Conservation (phyloP, 495 filamentous ascomycete genomes). For the Xylaria scruposa region DNA sequence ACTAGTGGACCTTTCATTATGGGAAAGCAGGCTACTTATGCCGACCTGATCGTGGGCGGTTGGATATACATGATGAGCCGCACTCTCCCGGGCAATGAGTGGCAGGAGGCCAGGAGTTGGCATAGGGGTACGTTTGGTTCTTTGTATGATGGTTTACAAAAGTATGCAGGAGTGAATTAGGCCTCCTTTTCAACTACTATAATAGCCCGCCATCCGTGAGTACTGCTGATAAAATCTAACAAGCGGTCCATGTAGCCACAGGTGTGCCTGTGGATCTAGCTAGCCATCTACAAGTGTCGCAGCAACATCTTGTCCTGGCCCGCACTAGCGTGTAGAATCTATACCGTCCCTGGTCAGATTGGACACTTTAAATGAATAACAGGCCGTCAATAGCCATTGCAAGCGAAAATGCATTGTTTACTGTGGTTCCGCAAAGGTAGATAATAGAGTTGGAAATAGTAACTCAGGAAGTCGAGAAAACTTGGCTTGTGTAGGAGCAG, state of each 20-base stretch:
- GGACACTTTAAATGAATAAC: neutral
- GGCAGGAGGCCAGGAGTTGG: slow-evolving; percentile 59
- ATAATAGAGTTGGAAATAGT: neutral
- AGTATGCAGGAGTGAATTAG: slow-evolving; percentile 1
- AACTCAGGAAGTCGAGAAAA: neutral
- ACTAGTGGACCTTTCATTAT: slow-evolving; percentile 57
- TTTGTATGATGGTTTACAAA: slow-evolving; percentile 55
- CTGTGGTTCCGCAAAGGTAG: neutral
- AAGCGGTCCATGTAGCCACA: neutral
- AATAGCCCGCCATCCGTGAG: neutral
- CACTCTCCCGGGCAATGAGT: slow-evolving; percentile 49
- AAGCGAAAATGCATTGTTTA: neutral
- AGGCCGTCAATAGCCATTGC: neutral
- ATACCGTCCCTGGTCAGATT: neutral
- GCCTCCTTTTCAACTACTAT: neutral
- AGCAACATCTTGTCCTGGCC: neutral
- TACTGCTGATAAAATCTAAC: neutral
- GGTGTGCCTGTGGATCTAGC: neutral
- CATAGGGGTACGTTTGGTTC: slow-evolving; percentile 56
- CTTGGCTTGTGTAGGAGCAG: neutral
- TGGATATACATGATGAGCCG: slow-evolving; percentile 59
- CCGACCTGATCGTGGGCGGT: slow-evolving; percentile 67
- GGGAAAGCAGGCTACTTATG: slow-evolving; percentile 57
- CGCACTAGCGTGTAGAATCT: neutral
- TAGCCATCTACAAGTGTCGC: neutral